Base-by-base conservation (phyloP, 148 eudicot species). In the Polygonum maritimum region DNA sequence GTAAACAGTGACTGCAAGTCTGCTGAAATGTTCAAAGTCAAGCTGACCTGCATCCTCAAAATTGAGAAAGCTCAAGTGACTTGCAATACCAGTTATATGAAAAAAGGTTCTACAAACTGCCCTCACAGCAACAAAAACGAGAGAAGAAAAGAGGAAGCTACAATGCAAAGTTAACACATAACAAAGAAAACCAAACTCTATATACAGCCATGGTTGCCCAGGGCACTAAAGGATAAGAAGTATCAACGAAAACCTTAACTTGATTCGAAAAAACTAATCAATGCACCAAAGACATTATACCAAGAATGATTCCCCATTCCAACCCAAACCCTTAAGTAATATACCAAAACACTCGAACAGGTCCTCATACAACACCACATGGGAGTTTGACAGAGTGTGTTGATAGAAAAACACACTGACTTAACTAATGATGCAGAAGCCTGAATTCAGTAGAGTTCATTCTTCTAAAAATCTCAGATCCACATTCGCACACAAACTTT, bases 1-100 rank as follows among this genome's bases (percentile, higher is more conserved):
- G 98, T 93, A 75, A 91, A 93, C 76, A 93, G 67, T 77, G 98
- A 88, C 77, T 88, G 87, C 76, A 93, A 82, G 82, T 93, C 84
- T 75, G 93, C 96, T 73, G 93, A 83, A 74, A 93, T 87, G 74
- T 93, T 88, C 78, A 93, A 55, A 31, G 87, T 87, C 87, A 81
- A 58, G 75, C 81, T 88, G 52, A 87, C 96, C 96, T 93, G 87
- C 71, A 67, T 35, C 16, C 69, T n/a, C 71, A 67, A 15, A 36
- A 67, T 36, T 38, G 9, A 67, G 41, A 14, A 36, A 67, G 71
- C 19, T 67, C 40, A 33, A 67, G n/a, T 38, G 71, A 36, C 19
- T 36, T 0, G 15, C 41, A 67, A 38, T 36, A 67, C 36, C 44
- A 15, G 44, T 35, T 16, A 38, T 67, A 41, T 15, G 31, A 35